phyloP scores from a whole-genome alignment of 2,329 filamentous ascomycete genomes.

The Aspergillus quadrilineatus region DNA sequence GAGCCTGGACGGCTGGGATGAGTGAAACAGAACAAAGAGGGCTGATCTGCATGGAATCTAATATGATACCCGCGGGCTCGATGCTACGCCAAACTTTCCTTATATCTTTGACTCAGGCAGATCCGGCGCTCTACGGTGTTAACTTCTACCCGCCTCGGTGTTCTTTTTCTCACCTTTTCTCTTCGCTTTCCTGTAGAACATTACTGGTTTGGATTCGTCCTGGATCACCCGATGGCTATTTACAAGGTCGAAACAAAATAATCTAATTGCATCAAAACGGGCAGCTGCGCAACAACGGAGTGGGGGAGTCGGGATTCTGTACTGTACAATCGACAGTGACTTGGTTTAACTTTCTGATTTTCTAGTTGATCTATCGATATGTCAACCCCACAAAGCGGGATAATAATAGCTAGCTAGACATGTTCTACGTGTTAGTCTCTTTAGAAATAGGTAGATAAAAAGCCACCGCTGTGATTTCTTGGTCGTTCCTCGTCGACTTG shows the following conservation, averaged over 20 bases:
- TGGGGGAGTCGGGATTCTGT: slow-evolving; percentile 6
- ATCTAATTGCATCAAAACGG: slow-evolving; percentile 17
- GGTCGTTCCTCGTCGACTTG: background rate
- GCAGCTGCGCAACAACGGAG: slow-evolving; percentile 13
- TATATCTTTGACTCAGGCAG: slow-evolving; percentile 25
- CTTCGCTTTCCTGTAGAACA: slow-evolving; percentile 12
- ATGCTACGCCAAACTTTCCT: slow-evolving; percentile 26
- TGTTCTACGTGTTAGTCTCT: slow-evolving; percentile 10
- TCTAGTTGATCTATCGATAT: slow-evolving; percentile 20
- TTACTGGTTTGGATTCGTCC: slow-evolving; percentile 1
- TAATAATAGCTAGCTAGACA: slow-evolving; percentile 17
- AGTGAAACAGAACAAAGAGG: slow-evolving; percentile 21
- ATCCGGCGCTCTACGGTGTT: slow-evolving; percentile 26
- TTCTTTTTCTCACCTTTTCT: slow-evolving; percentile 1
- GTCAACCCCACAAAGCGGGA: slow-evolving; percentile 14
- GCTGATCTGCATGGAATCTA: slow-evolving; percentile 25
- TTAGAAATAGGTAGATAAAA: slow-evolving; percentile 5
- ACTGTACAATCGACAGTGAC: slow-evolving; percentile 20
- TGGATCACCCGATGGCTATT: slow-evolving; percentile 7
- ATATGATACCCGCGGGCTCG: slow-evolving; percentile 32
- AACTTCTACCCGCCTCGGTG: slow-evolving; percentile 7
- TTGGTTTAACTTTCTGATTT: slow-evolving; percentile 15
- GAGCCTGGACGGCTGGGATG: slow-evolving; percentile 36
- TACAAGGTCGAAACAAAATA: slow-evolving; percentile 13
- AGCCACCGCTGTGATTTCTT: background rate